Conservation (phyloP, 225 moss, liverwort and hornwort genomes). For the Sphagnum tenellum region DNA sequence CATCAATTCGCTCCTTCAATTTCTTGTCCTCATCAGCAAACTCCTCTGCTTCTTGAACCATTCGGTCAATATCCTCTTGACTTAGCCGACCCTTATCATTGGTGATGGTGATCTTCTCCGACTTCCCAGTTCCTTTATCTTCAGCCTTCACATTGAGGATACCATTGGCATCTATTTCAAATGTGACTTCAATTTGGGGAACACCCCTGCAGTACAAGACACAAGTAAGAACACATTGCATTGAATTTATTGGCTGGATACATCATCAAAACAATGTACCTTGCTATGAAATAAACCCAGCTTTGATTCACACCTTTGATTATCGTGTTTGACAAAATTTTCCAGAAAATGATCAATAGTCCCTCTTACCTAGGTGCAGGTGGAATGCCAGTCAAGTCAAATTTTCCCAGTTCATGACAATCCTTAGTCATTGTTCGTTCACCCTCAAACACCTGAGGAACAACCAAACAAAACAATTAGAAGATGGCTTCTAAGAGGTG, state of each 20-base stretch:
- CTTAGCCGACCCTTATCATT: conserved; percentile 6
- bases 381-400: conserved; percentile 9
- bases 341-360: no score
- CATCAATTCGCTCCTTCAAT: conserved; percentile 7
- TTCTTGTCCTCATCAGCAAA: conserved; percentile 9
- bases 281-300: no score
- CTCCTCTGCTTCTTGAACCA: conserved; percentile 7
- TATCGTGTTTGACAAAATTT: no score
- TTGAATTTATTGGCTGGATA: no score
- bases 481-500: no score
- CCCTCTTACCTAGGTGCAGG: not conserved
- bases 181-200: conserved; percentile 7
- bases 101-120: conserved; percentile 7
- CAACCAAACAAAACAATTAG: no score
- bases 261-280: no score
- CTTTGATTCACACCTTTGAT: no score
- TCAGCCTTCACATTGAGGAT: conserved; percentile 8
- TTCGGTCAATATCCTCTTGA: conserved; percentile 7
- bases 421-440: conserved; percentile 9
- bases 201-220: conserved; percentile 1
- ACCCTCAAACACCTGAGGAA: conserved; percentile 7
- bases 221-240: no score
- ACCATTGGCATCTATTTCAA: conserved; percentile 10
- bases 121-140: conserved; percentile 7
- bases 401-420: conserved; percentile 5